These are phyloP conservation scores for Cucumis melo DNA, from an alignment of 306 rosid species.

Conservation along the genomic window DNA sequence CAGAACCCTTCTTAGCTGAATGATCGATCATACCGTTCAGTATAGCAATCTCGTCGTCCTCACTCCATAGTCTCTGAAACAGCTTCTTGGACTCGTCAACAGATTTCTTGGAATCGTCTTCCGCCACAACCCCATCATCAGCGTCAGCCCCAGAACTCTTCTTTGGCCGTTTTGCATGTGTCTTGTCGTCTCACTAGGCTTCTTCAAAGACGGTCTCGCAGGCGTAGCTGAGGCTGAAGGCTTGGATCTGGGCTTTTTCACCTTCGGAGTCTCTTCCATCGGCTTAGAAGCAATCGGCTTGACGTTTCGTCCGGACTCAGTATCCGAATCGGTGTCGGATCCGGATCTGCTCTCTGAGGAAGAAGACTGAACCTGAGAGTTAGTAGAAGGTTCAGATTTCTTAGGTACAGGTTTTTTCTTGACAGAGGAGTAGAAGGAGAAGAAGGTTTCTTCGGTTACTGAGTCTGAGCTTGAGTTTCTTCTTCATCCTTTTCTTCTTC, in stretches of 20 bases:
- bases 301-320: conserved; percentile 11
- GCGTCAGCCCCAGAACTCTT: conserved; percentile 17
- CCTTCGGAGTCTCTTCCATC: conserved; percentile 29
- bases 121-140: conserved; percentile 7
- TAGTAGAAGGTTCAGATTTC: conserved; percentile 13
- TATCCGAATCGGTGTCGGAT: conserved; percentile 30
- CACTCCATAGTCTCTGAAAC: conserved; percentile 44
- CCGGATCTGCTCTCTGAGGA: conserved; percentile 26
- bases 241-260: conserved; percentile 27
- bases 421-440: not conserved
- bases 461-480: conserved; percentile 4
- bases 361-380: conserved; percentile 12
- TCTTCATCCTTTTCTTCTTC: conserved; percentile 22
- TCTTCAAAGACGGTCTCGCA: conserved; percentile 22
- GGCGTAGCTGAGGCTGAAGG: conserved; percentile 11
- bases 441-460: not conserved
- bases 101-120: conserved; percentile 25
- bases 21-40: conserved; percentile 33
- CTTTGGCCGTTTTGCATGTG: conserved; percentile 27
- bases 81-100: conserved; percentile 27
- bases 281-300: conserved; percentile 41
- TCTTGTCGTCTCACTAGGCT: conserved; percentile 11
- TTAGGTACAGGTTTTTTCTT: conserved; percentile 14
- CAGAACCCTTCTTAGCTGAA: conserved; percentile 14
- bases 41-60: conserved; percentile 37